phyloP scores from a whole-genome alignment of 2,329 filamentous ascomycete species.

The Colletotrichum abscissum region DNA sequence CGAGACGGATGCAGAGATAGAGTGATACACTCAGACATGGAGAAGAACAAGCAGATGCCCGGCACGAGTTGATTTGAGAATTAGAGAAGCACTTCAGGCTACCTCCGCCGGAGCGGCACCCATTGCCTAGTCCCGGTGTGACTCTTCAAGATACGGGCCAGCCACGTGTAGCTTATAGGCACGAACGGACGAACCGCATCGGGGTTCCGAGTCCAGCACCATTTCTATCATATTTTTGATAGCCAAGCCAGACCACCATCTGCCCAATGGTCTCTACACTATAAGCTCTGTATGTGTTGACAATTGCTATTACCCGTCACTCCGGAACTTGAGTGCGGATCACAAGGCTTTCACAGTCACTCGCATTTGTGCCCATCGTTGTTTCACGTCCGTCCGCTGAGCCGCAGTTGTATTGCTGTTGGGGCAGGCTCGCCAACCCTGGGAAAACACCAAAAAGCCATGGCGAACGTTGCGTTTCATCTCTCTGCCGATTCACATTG shows the following conservation, averaged over 20 bases:
- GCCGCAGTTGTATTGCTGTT: conserved; percentile 7
- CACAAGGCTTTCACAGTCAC: neutral
- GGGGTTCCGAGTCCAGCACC: neutral
- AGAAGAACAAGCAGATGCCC: neutral
- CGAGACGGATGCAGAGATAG: neutral
- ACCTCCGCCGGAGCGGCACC: neutral
- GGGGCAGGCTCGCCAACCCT: neutral
- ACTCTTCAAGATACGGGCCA: neutral
- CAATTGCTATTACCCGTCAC: neutral
- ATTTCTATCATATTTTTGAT: neutral
- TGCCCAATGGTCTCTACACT: neutral
- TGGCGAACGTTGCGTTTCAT: neutral
- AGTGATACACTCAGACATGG: too few relatives aligned
- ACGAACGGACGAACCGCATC: neutral
- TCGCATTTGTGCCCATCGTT: neutral
- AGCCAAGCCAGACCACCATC: neutral
- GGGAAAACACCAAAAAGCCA: neutral
- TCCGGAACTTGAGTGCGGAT: conserved; percentile 10
- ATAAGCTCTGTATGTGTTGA: neutral
- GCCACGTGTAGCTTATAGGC: neutral
- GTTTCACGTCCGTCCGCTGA: conserved; percentile 2
- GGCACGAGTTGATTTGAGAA: neutral
- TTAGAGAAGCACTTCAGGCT: neutral
- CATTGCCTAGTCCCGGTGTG: neutral
- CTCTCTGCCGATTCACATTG: neutral